Conservation (phyloP, 768 basidiomycete genomes). For the Hemileccinum impolitum region DNA sequence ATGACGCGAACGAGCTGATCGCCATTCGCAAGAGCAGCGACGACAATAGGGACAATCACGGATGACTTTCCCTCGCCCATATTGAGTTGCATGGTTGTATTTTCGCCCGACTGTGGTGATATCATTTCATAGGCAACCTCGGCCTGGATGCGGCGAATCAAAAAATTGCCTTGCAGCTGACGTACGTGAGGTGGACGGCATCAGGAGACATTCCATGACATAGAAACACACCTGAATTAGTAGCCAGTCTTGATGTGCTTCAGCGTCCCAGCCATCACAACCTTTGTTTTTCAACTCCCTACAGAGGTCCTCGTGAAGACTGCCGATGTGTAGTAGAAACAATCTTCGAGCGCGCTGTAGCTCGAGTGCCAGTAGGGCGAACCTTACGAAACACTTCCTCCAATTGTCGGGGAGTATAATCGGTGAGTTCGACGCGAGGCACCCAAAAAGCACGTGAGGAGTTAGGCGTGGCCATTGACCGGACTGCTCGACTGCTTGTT, state of each 20-base stretch:
- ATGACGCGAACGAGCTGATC: no score
- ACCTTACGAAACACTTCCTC: conserved; percentile 22
- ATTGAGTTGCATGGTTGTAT: conserved; percentile 44
- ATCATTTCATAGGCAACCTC: conserved; percentile 46
- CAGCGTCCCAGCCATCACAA: background rate
- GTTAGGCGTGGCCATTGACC: conserved; percentile 38
- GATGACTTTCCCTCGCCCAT: conserved; percentile 57
- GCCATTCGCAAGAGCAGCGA: conserved; percentile 36
- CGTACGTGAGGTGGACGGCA: background rate
- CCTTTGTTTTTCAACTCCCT: background rate
- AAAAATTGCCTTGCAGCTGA: conserved; percentile 45
- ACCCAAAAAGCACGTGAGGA: conserved; percentile 24
- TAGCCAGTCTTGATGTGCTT: background rate
- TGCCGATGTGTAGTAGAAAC: background rate
- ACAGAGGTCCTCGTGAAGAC: background rate
- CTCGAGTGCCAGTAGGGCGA: conserved; percentile 28
- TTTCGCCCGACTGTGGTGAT: conserved; percentile 30
- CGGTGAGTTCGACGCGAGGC: conserved; percentile 23
- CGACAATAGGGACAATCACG: conserved; percentile 43
- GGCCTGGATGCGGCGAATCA: conserved; percentile 41
- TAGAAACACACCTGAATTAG: background rate
- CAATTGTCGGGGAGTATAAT: conserved; percentile 19
- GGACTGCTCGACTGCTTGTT: conserved; percentile 8
- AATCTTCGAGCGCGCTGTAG: conserved; percentile 23
- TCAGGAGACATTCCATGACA: background rate